Base-by-base conservation (phyloP, 176 grass and related monocot species). In the Aegilops tauschii region DNA sequence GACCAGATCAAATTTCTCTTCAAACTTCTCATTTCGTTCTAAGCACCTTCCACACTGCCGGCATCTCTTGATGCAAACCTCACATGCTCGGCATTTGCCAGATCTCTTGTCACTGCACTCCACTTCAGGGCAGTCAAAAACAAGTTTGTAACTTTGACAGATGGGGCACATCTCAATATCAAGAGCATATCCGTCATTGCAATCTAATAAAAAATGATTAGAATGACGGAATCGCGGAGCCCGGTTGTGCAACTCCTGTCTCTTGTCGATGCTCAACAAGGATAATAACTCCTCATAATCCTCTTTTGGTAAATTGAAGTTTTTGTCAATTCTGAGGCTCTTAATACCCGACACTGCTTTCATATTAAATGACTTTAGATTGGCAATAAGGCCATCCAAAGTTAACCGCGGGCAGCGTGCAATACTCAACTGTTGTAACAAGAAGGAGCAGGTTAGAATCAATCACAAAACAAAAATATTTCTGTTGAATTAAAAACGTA, bases 151-250 rank as follows among this genome's bases (percentile, higher is more conserved):
- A n/a, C 91, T 99, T 25, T 88, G 61, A 70, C 97, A 99, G 10
- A 40, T 39, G 32, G 92, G 97, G 39, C 97, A 99, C 50, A 74
- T 81, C 77, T 99, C 92, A 85, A 99, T 93, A 86, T 99, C 97
- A 76, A 99, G 83, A 65, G 78, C 72, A 81, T 77, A 86, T 67
- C 89, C 69, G 65, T 93, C 92, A 85, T 73, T 81, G 79, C 83
- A 98, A 73, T 39, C 88, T 87, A 52, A 77, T 83, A 91, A 89
- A 89, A 68, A 70, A 10, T 52, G 81, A 56, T 63, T 79, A 84
- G 80, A 58, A 89, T 92, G 90, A 64, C 89, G 87, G 76, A 94
- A 90, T 30, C 87, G 66, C 65, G 86, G 83, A 69, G 85, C 90
- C 40, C 20, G 83, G 65, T 65, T 71, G 44, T 77, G 77, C 63